Base-by-base conservation (phyloP, 176 grass and related monocot species). In the Hsuehochloa calcarea region DNA sequence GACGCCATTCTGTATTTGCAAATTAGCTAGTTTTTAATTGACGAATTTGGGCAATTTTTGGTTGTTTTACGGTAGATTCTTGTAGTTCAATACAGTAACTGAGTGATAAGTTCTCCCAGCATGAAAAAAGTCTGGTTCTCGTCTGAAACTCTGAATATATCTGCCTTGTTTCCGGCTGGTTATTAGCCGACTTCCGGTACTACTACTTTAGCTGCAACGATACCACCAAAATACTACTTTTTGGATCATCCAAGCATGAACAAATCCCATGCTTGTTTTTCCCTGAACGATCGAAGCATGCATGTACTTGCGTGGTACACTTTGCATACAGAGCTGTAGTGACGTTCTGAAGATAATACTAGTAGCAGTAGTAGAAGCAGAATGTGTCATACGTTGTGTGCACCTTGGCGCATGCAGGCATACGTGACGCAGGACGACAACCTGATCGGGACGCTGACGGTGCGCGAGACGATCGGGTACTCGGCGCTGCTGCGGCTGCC, bases 381-480 rank as follows among this genome's bases (percentile, higher is more conserved):
- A n/a, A 64, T 12, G 7, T 8, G 58, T 61, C 5, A 61, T 23
- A 51, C 10, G 4, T 37, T 70, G 52, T 0, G 58, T 71, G 50
- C 26, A 2, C 12, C 26, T 47, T 79, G 58, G 58, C 14, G 20
- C 65, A 12, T 10, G 54, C 81, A 99, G 97, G 97, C 97, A 15
- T 99, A 99, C 68, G 97, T 99, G 60, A 99, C 97, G 41, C 97
- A 99, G 84, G 97, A 99, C 27, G 97, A 99, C 87, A 99, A 91
- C 79, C 86, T 99, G 84, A 99, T 99, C 61, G 97, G 97, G 35
- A 99, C 97, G 77, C 84, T 99, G 82, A 99, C 97, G 66, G 97
- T 99, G 78, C 84, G 97, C 60, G 97, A 99, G 90, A 99, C 92
- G 78, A 96, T 99, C 87, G 88, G 86, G 8, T 99, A 99, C 89